These are phyloP conservation scores for Pyrenula aspistea DNA, from an alignment of 495 filamentous ascomycete genomes.

Conservation along the genomic window DNA sequence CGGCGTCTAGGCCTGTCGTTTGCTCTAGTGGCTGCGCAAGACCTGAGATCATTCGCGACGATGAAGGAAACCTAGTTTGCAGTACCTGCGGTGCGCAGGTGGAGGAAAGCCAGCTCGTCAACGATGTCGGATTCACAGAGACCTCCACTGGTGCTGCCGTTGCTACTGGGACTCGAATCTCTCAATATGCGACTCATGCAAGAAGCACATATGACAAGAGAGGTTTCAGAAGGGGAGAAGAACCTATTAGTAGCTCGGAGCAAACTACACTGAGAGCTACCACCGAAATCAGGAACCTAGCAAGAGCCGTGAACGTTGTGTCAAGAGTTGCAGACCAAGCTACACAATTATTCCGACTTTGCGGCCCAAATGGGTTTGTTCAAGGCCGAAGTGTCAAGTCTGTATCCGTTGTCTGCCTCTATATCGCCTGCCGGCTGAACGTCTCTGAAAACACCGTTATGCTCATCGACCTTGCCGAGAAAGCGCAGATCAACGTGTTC, in stretches of 20 bases:
- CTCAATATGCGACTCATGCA: constrained; percentile 63
- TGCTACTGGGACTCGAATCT: constrained; percentile 82
- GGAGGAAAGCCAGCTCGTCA: constrained; percentile 74
- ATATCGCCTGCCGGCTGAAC: constrained; percentile 65
- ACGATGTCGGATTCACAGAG: constrained; percentile 85
- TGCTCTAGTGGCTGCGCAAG: constrained; percentile 27
- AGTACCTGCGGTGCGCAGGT: constrained; percentile 71
- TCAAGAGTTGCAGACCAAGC: constrained; percentile 48
- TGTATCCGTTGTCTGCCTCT: constrained; percentile 77
- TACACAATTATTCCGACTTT: constrained; percentile 65
- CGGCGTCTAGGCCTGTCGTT: neutral
- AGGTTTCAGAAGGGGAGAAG: constrained; percentile 53
- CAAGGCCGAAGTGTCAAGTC: constrained; percentile 77
- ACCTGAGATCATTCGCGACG: constrained; percentile 36
- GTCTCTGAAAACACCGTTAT: constrained; percentile 52
- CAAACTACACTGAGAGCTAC: constrained; percentile 20
- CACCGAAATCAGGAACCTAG: constrained; percentile 37
- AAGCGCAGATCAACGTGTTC: constrained; percentile 69
- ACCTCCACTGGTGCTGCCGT: constrained; percentile 69
- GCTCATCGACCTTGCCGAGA: constrained; percentile 92
- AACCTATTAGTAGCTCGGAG: constrained; percentile 15
- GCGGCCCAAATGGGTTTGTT: constrained; percentile 56
- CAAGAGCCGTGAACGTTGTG: constrained; percentile 40
- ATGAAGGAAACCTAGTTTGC: constrained; percentile 51
- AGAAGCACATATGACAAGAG: constrained; percentile 44